Evolutionary conservation across 805 yeast genomes (phyloP).

Genomic region (Saccharomycopsis sp.): DNA sequence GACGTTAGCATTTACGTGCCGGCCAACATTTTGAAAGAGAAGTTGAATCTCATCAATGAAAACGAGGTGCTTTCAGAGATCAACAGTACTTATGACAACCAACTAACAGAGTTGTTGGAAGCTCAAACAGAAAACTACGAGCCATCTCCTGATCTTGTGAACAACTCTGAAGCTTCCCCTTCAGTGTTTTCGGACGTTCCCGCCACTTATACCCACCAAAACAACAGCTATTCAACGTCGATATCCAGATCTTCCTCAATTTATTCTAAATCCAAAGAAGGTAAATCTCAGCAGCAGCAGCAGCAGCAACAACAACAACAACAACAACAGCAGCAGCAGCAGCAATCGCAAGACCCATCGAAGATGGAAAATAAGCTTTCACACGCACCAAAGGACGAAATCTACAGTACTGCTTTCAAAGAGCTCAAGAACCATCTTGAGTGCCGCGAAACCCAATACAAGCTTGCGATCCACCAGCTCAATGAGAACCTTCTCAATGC

Average conservation of each 20-base stretch:
- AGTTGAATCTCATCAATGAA: slow-evolving; percentile 5
- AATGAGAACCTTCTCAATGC: slow-evolving; percentile 13
- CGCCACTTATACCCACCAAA: slow-evolving; percentile 17
- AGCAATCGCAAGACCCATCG: background rate
- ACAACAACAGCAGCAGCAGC: background rate
- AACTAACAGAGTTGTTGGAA: slow-evolving; percentile 3
- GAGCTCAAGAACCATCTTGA: slow-evolving; percentile 5
- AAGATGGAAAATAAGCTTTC: slow-evolving; percentile 8
- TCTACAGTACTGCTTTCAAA: slow-evolving; percentile 5
- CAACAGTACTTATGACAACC: slow-evolving; percentile 2
- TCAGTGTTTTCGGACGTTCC: slow-evolving; percentile 14
- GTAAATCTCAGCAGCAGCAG: too few relatives aligned
- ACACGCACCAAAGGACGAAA: slow-evolving; percentile 1
- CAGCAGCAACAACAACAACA: slow-evolving; percentile 1
- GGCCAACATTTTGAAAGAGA: slow-evolving; percentile 15
- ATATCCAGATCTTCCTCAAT: slow-evolving; percentile 17
- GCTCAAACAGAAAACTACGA: slow-evolving; percentile 2
- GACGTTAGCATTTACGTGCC: slow-evolving; percentile 16
- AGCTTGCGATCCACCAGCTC: slow-evolving; percentile 5
- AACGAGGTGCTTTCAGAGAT: slow-evolving; percentile 5
- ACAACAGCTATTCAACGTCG: slow-evolving; percentile 17
- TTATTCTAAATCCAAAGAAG: slow-evolving; percentile 9
- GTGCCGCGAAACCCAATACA: slow-evolving; percentile 2
- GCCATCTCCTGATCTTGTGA: slow-evolving; percentile 10
- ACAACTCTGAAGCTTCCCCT: slow-evolving; percentile 12